Evolutionary conservation across 805 yeast species (phyloP).

Genomic region (Barnettozyma salicaria): DNA sequence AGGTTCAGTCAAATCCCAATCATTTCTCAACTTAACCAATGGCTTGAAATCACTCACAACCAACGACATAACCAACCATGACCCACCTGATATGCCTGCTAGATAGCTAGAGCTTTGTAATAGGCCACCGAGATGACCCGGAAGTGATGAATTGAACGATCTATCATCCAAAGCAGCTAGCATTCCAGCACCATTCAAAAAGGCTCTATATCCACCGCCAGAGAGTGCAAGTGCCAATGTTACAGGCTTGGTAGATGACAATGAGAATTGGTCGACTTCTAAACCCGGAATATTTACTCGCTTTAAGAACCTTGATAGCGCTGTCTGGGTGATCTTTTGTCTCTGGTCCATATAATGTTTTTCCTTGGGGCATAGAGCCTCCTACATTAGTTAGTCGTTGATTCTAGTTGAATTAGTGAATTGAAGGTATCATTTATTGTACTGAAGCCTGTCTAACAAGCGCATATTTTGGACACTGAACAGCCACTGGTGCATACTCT

Average conservation of each 20-base stretch:
- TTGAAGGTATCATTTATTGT: slow-evolving; percentile 5
- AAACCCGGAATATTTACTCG: slow-evolving; percentile 32
- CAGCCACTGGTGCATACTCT: slow-evolving; percentile 11
- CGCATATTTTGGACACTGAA: slow-evolving; percentile 9
- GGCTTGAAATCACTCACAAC: slow-evolving; percentile 36
- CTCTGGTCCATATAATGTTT: slow-evolving; percentile 28
- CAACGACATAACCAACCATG: slow-evolving; percentile 53
- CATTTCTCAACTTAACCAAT: slow-evolving; percentile 29
- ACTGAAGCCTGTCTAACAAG: slow-evolving; percentile 12
- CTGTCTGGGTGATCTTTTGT: slow-evolving; percentile 26
- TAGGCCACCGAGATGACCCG: slow-evolving; percentile 64
- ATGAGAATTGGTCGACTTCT: slow-evolving; percentile 24
- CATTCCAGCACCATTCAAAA: slow-evolving; percentile 81
- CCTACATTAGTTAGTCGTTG: slow-evolving; percentile 2
- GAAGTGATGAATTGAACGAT: slow-evolving; percentile 46
- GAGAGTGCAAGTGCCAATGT: slow-evolving; percentile 58
- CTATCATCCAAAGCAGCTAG: slow-evolving; percentile 74
- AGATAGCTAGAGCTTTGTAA: slow-evolving; percentile 66
- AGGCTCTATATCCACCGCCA: slow-evolving; percentile 91
- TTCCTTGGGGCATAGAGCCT: slow-evolving; percentile 14
- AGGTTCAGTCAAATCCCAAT: slow-evolving; percentile 42
- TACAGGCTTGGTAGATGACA: slow-evolving; percentile 23
- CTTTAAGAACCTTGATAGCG: slow-evolving; percentile 27
- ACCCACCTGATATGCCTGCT: slow-evolving; percentile 78
- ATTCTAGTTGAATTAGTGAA: neutral